Evolutionary conservation across 768 basidiomycete species (phyloP).

Genomic region (Naganishia onofrii): DNA sequence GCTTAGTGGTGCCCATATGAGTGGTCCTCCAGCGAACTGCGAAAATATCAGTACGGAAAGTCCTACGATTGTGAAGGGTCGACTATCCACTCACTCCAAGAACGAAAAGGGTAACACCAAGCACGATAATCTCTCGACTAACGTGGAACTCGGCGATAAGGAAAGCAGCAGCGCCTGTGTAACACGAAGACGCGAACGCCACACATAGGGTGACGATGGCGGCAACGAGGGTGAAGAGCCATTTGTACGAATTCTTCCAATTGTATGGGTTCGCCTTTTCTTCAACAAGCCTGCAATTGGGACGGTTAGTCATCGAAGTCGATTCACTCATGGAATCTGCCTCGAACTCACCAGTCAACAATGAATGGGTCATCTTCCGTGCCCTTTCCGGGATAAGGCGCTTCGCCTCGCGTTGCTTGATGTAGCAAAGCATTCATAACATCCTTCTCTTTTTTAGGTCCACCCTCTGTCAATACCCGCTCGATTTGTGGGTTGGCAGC

Average conservation of each 20-base stretch:
- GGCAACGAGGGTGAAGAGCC: slow-evolving; percentile 41
- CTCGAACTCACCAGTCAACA: slow-evolving; percentile 44
- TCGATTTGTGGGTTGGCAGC: slow-evolving; percentile 18
- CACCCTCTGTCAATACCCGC: slow-evolving; percentile 14
- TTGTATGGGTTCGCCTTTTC: slow-evolving; percentile 49
- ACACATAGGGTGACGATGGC: slow-evolving; percentile 45
- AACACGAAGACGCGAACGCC: slow-evolving; percentile 44
- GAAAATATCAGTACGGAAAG: slow-evolving; percentile 35
- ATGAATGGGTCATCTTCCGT: slow-evolving; percentile 48
- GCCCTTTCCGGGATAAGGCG: slow-evolving; percentile 38
- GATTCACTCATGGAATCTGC: background rate
- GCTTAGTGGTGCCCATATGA: slow-evolving; percentile 40
- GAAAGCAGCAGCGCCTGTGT: slow-evolving; percentile 23
- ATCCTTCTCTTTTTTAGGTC: slow-evolving; percentile 14
- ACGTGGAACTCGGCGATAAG: slow-evolving; percentile 24
- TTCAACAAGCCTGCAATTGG: slow-evolving; percentile 7
- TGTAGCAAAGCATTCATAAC: slow-evolving; percentile 20
- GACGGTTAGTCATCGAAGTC: background rate
- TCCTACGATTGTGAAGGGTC: background rate
- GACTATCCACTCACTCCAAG: background rate
- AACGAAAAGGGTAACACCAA: slow-evolving; percentile 30
- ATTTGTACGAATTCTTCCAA: slow-evolving; percentile 43
- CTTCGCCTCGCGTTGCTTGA: slow-evolving; percentile 15
- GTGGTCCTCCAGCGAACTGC: slow-evolving; percentile 43
- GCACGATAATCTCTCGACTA: slow-evolving; percentile 26